A percentile compares a stretch with the other conserved stretches of the same genome.
These are phyloP conservation scores for Chlorella sp. DNA, from an alignment of 139 green algal genomes.

Conservation along the genomic window DNA sequence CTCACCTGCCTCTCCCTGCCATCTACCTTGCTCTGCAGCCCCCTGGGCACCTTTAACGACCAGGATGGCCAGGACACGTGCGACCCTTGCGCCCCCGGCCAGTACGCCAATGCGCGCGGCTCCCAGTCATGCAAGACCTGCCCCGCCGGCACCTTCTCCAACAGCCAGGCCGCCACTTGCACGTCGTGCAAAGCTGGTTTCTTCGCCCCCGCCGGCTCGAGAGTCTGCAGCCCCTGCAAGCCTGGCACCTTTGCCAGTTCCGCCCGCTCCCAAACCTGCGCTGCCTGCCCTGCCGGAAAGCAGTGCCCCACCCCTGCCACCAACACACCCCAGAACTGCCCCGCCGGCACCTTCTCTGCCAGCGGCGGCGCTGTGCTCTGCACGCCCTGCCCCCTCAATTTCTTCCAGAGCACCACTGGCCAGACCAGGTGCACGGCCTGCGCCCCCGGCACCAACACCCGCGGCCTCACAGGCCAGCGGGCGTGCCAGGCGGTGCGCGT, in stretches of 20 bases:
- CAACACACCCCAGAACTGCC: background rate
- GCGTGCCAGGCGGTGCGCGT: background rate
- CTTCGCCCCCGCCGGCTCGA: background rate
- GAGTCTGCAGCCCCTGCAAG: conserved; percentile 6
- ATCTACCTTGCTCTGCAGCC: too few relatives aligned
- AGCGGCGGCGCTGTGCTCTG: background rate
- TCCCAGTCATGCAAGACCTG: conserved; percentile 23
- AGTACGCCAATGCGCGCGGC: conserved; percentile 11
- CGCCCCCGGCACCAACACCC: background rate
- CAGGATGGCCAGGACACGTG: background rate
- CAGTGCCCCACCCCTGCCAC: background rate
- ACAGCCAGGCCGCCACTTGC: background rate
- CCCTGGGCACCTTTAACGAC: background rate
- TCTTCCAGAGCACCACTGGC: background rate
- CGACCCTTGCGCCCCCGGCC: conserved; percentile 1
- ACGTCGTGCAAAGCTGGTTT: background rate
- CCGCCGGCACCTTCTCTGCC: background rate
- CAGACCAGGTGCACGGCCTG: background rate
- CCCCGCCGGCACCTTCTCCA: conserved; percentile 16
- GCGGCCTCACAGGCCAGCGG: conserved; percentile 10
- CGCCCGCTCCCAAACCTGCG: background rate
- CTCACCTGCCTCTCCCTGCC: background rate
- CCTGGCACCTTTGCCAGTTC: background rate
- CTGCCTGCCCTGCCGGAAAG: background rate
- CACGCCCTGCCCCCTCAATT: conserved; percentile 14